These are phyloP conservation scores for Nannizziopsis barbatae DNA, from an alignment of 2,329 filamentous ascomycete genomes.

Conservation along the genomic window DNA sequence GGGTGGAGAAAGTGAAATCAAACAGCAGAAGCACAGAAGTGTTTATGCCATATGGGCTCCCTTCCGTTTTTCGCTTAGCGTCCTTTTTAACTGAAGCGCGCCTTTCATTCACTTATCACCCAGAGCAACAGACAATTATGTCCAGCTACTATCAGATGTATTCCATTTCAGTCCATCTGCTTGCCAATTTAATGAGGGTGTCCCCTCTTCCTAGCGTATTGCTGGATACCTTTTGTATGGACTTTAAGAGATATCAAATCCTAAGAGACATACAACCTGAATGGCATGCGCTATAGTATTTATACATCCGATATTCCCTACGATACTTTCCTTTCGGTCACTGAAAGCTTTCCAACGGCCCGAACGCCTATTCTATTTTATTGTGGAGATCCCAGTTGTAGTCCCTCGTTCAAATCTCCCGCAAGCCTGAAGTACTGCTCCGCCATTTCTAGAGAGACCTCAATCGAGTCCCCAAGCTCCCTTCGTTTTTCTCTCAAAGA, in stretches of 20 bases:
- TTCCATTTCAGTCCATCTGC: too few species aligned
- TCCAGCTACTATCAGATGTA: too few species aligned
- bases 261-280: too few species aligned
- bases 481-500: too few species aligned
- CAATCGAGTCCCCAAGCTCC: background rate
- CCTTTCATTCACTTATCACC: constrained; percentile 4
- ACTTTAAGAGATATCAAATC: too few species aligned
- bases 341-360: too few species aligned
- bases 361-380: background rate
- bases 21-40: constrained; percentile 2
- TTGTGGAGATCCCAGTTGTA: background rate
- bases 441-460: background rate
- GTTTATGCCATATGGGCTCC: constrained; percentile 3
- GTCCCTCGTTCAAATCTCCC: background rate
- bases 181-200: too few species aligned
- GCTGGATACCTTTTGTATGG: too few species aligned
- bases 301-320: too few species aligned
- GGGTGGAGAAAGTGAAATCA: constrained; percentile 1
- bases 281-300: too few species aligned
- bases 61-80: constrained; percentile 10
- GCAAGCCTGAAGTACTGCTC: background rate
- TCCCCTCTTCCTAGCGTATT: too few species aligned
- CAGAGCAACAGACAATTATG: background rate
- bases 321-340: too few species aligned
- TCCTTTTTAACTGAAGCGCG: constrained; percentile 1